Evolutionary conservation across 1,284 basidiomycete species (phyloP).

Genomic region (Heterobasidion annosum): DNA sequence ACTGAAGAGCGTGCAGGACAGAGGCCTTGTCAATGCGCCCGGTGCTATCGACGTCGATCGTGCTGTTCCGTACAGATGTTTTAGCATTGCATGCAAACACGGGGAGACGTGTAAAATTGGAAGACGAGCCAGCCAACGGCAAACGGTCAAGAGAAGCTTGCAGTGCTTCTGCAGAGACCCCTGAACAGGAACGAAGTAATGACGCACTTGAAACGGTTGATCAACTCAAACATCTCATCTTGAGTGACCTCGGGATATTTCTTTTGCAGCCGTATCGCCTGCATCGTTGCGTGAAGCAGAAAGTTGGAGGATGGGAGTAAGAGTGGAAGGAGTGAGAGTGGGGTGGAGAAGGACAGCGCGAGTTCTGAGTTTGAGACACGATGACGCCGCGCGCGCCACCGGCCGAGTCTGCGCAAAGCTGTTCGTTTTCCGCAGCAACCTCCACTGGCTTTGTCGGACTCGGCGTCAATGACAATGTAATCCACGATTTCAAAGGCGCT

Average conservation of each 20-base stretch:
- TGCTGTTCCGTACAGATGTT: constrained; percentile 31
- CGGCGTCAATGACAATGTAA: background rate
- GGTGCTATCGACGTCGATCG: constrained; percentile 77
- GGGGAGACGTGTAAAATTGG: background rate
- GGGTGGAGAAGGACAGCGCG: too few species aligned
- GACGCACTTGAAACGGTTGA: constrained; percentile 89
- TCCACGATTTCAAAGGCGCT: too few species aligned
- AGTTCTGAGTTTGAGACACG: too few species aligned
- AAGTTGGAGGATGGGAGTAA: background rate
- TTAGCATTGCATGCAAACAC: background rate
- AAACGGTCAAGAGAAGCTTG: background rate
- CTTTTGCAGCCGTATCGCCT: constrained; percentile 83
- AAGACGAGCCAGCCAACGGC: background rate
- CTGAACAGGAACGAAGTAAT: constrained; percentile 5
- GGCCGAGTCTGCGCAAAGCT: background rate
- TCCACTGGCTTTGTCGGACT: background rate
- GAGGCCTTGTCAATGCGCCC: constrained; percentile 80
- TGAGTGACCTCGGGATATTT: constrained; percentile 90
- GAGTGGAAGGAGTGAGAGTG: background rate
- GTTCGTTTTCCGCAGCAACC: background rate
- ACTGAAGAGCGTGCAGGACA: constrained; percentile 71
- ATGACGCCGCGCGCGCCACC: too few species aligned
- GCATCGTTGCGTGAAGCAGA: constrained; percentile 42
- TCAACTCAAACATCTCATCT: constrained; percentile 90
- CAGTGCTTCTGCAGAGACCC: constrained; percentile 7